Conservation (phyloP, 306 rosid species). For the Medicago ruthenica region DNA sequence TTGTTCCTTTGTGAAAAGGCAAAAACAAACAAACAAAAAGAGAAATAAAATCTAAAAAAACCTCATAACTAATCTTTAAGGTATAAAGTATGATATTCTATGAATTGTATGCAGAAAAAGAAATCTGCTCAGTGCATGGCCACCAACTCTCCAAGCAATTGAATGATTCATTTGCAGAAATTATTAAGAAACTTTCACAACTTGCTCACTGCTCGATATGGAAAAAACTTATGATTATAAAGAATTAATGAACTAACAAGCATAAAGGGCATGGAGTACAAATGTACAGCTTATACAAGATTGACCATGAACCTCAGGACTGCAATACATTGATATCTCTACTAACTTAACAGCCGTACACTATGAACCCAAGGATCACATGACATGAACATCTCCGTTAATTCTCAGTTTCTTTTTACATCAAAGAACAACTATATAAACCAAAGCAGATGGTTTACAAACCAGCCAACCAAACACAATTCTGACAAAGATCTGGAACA, state of each 20-base stretch:
- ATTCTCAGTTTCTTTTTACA: not conserved
- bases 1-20: not conserved
- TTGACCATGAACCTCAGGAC: constrained; percentile 1
- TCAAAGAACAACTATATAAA: not conserved
- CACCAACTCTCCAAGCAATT: not conserved
- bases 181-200: not conserved
- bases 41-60: not conserved
- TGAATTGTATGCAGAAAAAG: not conserved
- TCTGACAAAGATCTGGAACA: constrained; percentile 18
- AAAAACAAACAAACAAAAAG: too few species aligned
- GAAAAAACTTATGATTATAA: not conserved
- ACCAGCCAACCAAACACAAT: not conserved
- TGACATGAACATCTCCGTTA: not conserved
- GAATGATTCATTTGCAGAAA: not conserved
- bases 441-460: constrained; percentile 1
- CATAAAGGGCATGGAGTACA: not conserved
- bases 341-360: not conserved
- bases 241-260: not conserved
- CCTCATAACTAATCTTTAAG: not conserved
- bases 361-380: not conserved
- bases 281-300: not conserved
- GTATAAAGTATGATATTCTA: not conserved
- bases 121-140: not conserved
- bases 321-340: not conserved
- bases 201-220: not conserved